Evolutionary conservation across 2,329 filamentous ascomycete genomes (phyloP).

Genomic region (Ustilaginoidea virens): DNA sequence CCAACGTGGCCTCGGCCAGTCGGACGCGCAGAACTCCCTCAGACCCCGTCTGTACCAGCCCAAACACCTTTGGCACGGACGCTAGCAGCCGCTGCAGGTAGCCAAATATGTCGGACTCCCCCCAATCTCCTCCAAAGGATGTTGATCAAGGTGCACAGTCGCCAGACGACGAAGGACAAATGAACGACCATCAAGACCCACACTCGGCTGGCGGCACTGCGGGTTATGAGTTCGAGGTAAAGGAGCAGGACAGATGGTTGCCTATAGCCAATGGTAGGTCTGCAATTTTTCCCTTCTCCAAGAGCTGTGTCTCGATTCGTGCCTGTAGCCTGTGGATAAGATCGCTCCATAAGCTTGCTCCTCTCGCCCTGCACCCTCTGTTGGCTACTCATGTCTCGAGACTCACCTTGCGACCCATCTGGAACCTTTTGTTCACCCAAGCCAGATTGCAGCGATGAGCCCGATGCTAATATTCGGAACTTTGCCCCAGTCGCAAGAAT

Average conservation of each 20-base stretch:
- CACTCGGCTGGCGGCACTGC: constrained; percentile 49
- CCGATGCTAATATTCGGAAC: constrained; percentile 89
- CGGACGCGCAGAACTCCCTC: constrained; percentile 38
- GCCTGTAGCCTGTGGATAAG: too few species aligned
- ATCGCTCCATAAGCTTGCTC: too few species aligned
- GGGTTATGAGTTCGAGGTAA: constrained; percentile 91
- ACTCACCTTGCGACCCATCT: constrained; percentile 36
- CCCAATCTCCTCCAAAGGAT: constrained; percentile 83
- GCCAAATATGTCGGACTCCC: constrained; percentile 83
- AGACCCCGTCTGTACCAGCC: constrained; percentile 35
- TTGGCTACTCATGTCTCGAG: constrained; percentile 40
- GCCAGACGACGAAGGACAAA: constrained; percentile 85
- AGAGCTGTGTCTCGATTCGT: not conserved
- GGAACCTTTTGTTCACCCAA: constrained; percentile 32
- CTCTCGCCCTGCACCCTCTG: constrained; percentile 13
- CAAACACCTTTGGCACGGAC: constrained; percentile 41
- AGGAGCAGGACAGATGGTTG: constrained; percentile 98
- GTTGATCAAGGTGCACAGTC: constrained; percentile 88
- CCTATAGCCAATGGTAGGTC: constrained; percentile 99
- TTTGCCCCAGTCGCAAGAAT: constrained; percentile 94
- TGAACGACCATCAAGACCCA: constrained; percentile 75
- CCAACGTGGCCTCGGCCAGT: constrained; percentile 42
- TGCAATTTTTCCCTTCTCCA: constrained; percentile 3
- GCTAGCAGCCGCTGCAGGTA: constrained; percentile 50
- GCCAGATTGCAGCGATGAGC: constrained; percentile 34